Percentiles rank a stretch among this genome's conserved stretches.
Evolutionary conservation across 495 filamentous ascomycete genomes (phyloP).

Genomic region (Aspergillus sparsus): DNA sequence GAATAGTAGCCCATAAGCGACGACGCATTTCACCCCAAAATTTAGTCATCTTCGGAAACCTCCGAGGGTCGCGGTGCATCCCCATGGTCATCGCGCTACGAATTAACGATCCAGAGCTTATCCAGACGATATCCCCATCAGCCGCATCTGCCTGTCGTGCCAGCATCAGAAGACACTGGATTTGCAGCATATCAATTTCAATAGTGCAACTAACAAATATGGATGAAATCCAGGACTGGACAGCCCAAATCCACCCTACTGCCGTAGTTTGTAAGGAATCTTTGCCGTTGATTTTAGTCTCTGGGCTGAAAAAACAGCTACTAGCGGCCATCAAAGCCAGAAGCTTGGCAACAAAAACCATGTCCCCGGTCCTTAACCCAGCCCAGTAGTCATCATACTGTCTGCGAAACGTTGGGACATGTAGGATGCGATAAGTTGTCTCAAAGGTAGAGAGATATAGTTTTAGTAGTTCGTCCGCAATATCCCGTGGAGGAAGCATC

Average conservation of each 20-base stretch:
- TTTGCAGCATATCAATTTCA: slow-evolving; percentile 51
- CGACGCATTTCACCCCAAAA: slow-evolving; percentile 58
- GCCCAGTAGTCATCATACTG: slow-evolving; percentile 57
- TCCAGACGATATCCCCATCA: slow-evolving; percentile 58
- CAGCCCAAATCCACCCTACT: slow-evolving; percentile 55
- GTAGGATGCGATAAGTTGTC: slow-evolving; percentile 57
- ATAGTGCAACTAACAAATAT: slow-evolving; percentile 55
- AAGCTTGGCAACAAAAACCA: slow-evolving; percentile 47
- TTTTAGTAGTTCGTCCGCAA: slow-evolving; percentile 53
- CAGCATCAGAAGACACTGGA: slow-evolving; percentile 56
- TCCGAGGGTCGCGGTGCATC: slow-evolving; percentile 58
- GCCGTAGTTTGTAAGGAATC: slow-evolving; percentile 35
- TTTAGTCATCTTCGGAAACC: slow-evolving; percentile 47
- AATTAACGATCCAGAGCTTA: slow-evolving; percentile 54
- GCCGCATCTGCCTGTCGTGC: slow-evolving; percentile 53
- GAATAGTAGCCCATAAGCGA: slow-evolving; percentile 62
- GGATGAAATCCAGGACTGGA: slow-evolving; percentile 57
- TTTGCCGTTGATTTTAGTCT: slow-evolving; percentile 26
- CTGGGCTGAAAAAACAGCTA: slow-evolving; percentile 43
- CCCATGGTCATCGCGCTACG: slow-evolving; percentile 60
- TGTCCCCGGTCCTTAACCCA: slow-evolving; percentile 32
- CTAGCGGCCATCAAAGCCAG: slow-evolving; percentile 58
- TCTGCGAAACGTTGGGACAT: slow-evolving; percentile 55
- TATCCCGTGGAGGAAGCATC: slow-evolving; percentile 49
- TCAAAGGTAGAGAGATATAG: slow-evolving; percentile 61